phyloP scores from a whole-genome alignment of 306 rosid species.

The Prunus dulcis region DNA sequence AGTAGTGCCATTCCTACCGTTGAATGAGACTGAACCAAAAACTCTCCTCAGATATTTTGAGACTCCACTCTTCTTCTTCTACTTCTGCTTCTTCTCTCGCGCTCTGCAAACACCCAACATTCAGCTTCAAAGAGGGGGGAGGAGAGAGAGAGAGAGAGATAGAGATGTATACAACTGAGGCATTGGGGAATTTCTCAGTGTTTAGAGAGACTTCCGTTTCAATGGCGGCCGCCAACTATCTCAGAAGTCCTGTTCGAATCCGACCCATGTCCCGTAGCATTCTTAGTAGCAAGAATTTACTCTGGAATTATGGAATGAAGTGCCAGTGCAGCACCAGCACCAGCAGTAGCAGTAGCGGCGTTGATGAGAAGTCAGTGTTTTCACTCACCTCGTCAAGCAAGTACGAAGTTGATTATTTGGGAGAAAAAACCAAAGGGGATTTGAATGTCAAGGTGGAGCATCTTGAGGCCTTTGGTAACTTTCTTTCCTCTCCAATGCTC shows the following conservation, averaged over 20 bases:
- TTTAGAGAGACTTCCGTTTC: background rate
- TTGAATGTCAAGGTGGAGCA: slow-evolving; percentile 75
- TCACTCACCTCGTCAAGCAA: slow-evolving; percentile 62
- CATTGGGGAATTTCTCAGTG: background rate
- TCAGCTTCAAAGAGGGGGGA: background rate
- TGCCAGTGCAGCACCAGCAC: slow-evolving; percentile 7
- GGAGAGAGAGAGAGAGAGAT: too few species aligned
- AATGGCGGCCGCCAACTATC: slow-evolving; percentile 3
- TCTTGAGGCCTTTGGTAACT: slow-evolving; percentile 68
- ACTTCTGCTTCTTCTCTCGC: background rate
- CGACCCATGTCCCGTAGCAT: slow-evolving; percentile 10
- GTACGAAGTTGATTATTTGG: slow-evolving; percentile 83
- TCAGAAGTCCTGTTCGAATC: slow-evolving; percentile 8
- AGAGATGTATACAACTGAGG: slow-evolving; percentile 38
- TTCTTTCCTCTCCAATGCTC: background rate
- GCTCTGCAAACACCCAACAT: background rate
- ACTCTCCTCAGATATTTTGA: slow-evolving; percentile 7
- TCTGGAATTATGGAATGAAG: slow-evolving; percentile 4
- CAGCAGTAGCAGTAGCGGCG: slow-evolving; percentile 18
- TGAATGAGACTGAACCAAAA: background rate
- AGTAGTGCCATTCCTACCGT: too few species aligned
- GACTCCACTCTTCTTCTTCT: background rate
- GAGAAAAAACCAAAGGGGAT: slow-evolving; percentile 94
- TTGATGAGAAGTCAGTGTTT: slow-evolving; percentile 53
- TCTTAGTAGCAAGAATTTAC: background rate